These are phyloP conservation scores for Lentinula novae-zelandiae DNA, from an alignment of 1,284 basidiomycete genomes.

Conservation along the genomic window DNA sequence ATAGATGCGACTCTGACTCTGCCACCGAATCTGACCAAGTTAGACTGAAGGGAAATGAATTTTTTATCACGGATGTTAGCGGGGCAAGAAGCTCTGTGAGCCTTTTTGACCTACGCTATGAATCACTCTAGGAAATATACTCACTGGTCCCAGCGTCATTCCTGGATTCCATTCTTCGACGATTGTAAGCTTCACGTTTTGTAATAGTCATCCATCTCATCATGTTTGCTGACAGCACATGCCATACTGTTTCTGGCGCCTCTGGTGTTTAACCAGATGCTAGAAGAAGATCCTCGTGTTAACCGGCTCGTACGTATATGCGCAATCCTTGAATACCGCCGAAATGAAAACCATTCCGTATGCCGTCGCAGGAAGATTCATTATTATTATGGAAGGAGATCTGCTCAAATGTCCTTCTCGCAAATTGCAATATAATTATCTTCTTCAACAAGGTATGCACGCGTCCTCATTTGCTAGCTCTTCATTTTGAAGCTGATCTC, in stretches of 20 bases:
- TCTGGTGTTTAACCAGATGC: constrained; percentile 38
- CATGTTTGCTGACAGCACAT: constrained; percentile 30
- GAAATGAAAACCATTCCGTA: not conserved
- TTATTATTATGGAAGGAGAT: constrained; percentile 60
- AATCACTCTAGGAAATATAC: not conserved
- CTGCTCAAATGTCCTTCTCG: constrained; percentile 52
- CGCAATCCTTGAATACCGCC: not conserved
- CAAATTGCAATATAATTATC: constrained; percentile 54
- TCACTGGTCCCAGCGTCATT: constrained; percentile 37
- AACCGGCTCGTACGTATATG: constrained; percentile 35
- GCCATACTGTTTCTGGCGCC: constrained; percentile 47
- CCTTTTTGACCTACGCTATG: not conserved
- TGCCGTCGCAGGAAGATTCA: constrained; percentile 49
- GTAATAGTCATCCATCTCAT: not conserved
- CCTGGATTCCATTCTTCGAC: constrained; percentile 68
- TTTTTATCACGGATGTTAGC: constrained; percentile 69
- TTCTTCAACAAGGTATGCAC: constrained; percentile 62
- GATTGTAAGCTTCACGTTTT: constrained; percentile 34
- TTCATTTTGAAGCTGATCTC: not conserved
- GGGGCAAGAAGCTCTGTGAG: constrained; percentile 53
- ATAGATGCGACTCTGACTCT: not conserved
- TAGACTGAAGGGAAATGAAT: constrained; percentile 40
- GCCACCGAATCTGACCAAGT: constrained; percentile 8
- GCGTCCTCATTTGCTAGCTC: not conserved
- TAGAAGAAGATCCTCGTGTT: constrained; percentile 40